Evolutionary conservation across 345 rosid species (phyloP).

Genomic region (Stellera chamaejasme): DNA sequence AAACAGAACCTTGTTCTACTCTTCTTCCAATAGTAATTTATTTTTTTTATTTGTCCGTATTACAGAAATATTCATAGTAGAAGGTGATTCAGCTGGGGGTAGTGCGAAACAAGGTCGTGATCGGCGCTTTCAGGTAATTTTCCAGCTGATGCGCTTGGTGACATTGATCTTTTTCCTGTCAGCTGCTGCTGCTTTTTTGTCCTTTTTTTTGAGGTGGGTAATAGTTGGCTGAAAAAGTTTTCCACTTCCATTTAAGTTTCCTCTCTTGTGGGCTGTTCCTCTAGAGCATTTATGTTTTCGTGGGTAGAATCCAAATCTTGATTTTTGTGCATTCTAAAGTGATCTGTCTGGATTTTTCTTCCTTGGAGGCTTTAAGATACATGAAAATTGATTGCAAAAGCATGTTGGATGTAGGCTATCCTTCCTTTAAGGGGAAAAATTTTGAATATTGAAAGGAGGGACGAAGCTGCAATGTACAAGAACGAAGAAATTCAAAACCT

Average conservation of each 20-base stretch:
- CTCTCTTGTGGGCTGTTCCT: too few species aligned
- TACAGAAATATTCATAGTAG: conserved; percentile 93
- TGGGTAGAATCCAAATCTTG: too few species aligned
- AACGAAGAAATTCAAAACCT: conserved; percentile 96
- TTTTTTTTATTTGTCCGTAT: background rate
- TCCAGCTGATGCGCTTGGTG: background rate
- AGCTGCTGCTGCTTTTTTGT: background rate
- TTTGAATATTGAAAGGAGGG: conserved; percentile 86
- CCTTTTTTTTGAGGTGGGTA: background rate
- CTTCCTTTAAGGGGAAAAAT: conserved; percentile 98
- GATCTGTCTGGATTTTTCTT: too few species aligned
- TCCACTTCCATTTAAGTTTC: too few species aligned
- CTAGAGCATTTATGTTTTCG: too few species aligned
- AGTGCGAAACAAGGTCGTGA: conserved; percentile 99
- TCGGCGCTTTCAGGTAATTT: conserved; percentile 87
- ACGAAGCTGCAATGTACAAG: conserved; percentile 98
- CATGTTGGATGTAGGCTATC: conserved; percentile 58
- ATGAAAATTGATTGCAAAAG: background rate
- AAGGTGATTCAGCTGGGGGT: conserved; percentile 99
- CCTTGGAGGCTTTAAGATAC: too few species aligned
- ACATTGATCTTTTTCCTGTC: background rate
- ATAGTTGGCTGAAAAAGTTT: too few species aligned
- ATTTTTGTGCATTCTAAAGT: too few species aligned
- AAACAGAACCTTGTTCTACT: background rate
- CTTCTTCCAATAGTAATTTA: background rate